Evolutionary conservation across 1,284 basidiomycete genomes (phyloP).

Genomic region (Apiotrichum domesticum): DNA sequence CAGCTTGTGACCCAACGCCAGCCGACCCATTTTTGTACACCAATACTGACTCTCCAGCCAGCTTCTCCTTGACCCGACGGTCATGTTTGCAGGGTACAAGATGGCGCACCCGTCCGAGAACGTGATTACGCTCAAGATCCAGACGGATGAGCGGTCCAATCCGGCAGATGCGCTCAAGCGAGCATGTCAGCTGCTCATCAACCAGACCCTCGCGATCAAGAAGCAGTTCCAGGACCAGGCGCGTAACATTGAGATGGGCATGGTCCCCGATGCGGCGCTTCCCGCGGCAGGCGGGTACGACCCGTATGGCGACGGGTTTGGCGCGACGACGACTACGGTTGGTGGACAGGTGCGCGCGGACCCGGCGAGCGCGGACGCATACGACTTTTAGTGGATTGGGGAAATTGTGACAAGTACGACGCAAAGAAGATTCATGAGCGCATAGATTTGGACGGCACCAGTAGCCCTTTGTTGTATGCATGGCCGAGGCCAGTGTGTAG

Average conservation of each 20-base stretch:
- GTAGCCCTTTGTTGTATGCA: conserved; percentile 9
- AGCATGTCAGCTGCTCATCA: conserved; percentile 77
- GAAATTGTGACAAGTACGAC: too few relatives aligned
- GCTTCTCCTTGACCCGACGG: conserved; percentile 72
- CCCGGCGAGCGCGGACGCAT: conserved; percentile 26
- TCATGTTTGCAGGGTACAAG: conserved; percentile 96
- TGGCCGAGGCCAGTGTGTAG: not conserved
- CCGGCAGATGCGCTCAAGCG: conserved; percentile 78
- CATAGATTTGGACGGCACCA: not conserved
- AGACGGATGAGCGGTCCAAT: conserved; percentile 82
- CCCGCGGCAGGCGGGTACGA: conserved; percentile 28
- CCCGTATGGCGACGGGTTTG: conserved; percentile 41
- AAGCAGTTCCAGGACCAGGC: conserved; percentile 51
- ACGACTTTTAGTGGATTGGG: conserved; percentile 31
- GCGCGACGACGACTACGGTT: conserved; percentile 11
- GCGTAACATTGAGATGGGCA: conserved; percentile 48
- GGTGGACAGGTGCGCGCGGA: conserved; percentile 10
- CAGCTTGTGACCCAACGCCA: too few relatives aligned
- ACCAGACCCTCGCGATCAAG: conserved; percentile 56
- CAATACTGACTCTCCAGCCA: conserved; percentile 54
- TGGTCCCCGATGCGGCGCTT: conserved; percentile 36
- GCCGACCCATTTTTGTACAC: too few relatives aligned
- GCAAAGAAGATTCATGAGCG: not conserved
- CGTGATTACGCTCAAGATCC: conserved; percentile 87
- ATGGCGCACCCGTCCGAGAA: conserved; percentile 95